A percentile compares a stretch with the other conserved stretches of the same genome.
These are phyloP conservation scores for Ulvella scutata DNA, from an alignment of 139 green algal species.

Conservation along the genomic window DNA sequence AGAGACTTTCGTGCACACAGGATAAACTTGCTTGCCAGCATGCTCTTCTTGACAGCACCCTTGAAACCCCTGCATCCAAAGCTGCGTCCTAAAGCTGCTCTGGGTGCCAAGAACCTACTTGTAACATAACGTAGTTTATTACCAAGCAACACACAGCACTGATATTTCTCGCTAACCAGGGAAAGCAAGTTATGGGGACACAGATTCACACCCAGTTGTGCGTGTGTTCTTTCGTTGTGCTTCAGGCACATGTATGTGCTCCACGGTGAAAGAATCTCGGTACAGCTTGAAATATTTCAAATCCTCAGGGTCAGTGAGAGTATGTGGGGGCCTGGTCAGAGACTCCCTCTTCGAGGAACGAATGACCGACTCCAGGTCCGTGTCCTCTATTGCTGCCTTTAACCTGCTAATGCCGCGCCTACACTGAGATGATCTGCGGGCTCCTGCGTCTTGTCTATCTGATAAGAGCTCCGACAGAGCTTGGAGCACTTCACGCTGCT, in stretches of 20 bases:
- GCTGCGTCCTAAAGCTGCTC: no score
- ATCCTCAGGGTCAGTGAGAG: neutral
- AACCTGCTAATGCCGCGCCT: neutral
- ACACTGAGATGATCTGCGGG: no score
- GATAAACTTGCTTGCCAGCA: neutral
- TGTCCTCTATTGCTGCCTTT: neutral
- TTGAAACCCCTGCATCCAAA: neutral
- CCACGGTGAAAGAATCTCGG: neutral
- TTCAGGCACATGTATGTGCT: slow-evolving; percentile 2
- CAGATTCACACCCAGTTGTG: no score
- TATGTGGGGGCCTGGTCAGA: neutral
- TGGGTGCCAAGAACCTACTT: no score
- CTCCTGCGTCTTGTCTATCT: no score
- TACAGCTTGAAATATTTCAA: neutral
- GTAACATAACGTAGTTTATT: no score
- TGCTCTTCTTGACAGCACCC: neutral
- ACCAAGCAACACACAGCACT: no score
- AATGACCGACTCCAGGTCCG: neutral
- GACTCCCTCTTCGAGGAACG: neutral
- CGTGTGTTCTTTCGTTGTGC: neutral
- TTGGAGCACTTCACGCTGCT: no score
- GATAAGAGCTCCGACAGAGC: no score
- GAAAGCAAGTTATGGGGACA: no score
- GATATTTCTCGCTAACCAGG: no score
- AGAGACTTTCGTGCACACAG: neutral